Evolutionary conservation across 768 basidiomycete genomes (phyloP).

Genomic region (Cantharellus cinnabarinus): DNA sequence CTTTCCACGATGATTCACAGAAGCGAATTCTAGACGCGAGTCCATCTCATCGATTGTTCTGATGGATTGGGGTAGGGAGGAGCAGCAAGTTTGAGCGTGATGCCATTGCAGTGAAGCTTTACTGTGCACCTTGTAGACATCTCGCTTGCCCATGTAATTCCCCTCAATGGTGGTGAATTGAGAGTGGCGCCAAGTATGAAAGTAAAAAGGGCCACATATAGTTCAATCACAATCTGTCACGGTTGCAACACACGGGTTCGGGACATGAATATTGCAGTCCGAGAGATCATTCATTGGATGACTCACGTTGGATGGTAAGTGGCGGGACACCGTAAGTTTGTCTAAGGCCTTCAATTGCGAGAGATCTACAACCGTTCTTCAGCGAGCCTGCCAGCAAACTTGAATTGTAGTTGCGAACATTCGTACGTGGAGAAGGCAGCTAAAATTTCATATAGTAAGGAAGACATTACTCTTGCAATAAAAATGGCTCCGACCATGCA

Average conservation of each 20-base stretch:
- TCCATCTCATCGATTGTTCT: constrained; percentile 65
- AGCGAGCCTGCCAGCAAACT: background rate
- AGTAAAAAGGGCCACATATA: constrained; percentile 37
- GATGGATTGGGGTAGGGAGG: constrained; percentile 2
- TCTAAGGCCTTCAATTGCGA: constrained; percentile 60
- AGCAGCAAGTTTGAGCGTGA: background rate
- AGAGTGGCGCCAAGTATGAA: constrained; percentile 58
- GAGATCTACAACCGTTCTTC: background rate
- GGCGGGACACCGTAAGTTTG: constrained; percentile 19
- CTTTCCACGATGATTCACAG: constrained; percentile 36
- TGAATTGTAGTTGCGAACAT: background rate
- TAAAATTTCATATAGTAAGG: background rate
- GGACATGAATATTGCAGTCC: background rate
- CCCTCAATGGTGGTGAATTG: constrained; percentile 45
- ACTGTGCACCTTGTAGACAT: constrained; percentile 50
- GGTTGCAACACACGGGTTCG: background rate
- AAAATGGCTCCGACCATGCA: background rate
- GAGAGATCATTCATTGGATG: too few species aligned
- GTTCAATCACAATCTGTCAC: constrained; percentile 24
- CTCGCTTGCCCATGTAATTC: constrained; percentile 78
- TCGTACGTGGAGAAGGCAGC: background rate
- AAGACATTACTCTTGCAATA: background rate
- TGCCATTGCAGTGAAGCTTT: background rate
- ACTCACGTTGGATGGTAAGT: background rate
- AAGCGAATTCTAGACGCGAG: constrained; percentile 41